phyloP scores from a whole-genome alignment of 225 moss, liverwort and hornwort species.

The Straminergon stramineum region DNA sequence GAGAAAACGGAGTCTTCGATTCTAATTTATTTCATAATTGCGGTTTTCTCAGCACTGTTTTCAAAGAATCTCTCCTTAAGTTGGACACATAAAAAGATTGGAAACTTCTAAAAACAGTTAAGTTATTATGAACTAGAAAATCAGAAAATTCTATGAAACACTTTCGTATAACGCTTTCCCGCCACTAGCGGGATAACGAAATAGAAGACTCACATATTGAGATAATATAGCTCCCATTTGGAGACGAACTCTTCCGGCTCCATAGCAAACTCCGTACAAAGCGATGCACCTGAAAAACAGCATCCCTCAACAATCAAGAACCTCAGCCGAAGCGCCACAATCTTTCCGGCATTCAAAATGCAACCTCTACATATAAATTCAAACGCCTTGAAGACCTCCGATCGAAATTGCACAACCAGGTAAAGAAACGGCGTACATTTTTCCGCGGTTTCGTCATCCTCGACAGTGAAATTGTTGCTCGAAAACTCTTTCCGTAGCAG shows the following conservation, averaged over 20 bases:
- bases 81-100: too few species aligned
- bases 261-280: slow-evolving; percentile 48
- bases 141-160: background rate
- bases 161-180: background rate
- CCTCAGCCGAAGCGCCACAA: background rate
- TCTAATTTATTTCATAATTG: background rate
- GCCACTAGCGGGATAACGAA: background rate
- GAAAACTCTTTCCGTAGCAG: slow-evolving; percentile 53
- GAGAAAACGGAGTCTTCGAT: background rate
- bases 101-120: background rate
- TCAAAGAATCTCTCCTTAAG: background rate
- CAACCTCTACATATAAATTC: background rate
- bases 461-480: slow-evolving; percentile 41
- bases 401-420: background rate
- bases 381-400: background rate
- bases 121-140: background rate
- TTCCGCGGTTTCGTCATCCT: slow-evolving; percentile 46
- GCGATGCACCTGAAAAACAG: slow-evolving; percentile 36
- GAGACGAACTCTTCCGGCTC: slow-evolving; percentile 65
- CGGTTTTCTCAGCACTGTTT: background rate
- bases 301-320: background rate
- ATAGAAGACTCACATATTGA: slow-evolving; percentile 46
- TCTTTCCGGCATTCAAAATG: background rate
- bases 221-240: slow-evolving; percentile 71
- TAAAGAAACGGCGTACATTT: slow-evolving; percentile 34